Conservation (phyloP, 345 rosid species). For the thale cress (Arabidopsis thaliana) region DNA sequence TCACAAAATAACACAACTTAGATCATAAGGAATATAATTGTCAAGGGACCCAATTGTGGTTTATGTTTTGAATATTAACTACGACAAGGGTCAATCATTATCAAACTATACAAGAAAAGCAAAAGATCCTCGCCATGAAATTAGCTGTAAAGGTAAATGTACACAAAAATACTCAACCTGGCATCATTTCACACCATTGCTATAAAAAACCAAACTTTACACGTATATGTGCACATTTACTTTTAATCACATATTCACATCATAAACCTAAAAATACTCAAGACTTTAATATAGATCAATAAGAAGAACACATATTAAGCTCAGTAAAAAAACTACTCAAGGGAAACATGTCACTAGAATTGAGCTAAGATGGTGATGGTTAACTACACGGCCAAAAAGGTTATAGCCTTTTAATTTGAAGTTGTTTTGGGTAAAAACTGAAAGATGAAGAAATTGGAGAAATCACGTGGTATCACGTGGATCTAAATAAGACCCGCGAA, state of each 20-base stretch:
- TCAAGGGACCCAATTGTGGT: conserved; percentile 27
- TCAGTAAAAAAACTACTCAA: background rate
- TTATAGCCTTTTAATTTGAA: background rate
- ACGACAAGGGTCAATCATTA: conserved; percentile 34
- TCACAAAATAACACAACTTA: conserved; percentile 3
- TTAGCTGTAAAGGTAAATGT: conserved; percentile 39
- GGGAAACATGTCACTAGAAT: background rate
- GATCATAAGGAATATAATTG: conserved; percentile 25
- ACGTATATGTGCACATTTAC: conserved; percentile 6
- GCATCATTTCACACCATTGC: conserved; percentile 22
- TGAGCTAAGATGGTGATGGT: background rate
- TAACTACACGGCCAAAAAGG: conserved; percentile 4
- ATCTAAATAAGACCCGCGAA: conserved; percentile 41
- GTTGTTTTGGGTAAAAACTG: background rate
- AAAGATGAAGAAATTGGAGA: background rate
- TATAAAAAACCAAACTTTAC: conserved; percentile 21
- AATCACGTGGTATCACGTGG: conserved; percentile 50
- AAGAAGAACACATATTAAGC: background rate
- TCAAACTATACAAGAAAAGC: conserved; percentile 24
- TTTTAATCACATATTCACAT: background rate
- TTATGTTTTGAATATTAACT: conserved; percentile 6
- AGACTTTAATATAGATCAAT: background rate
- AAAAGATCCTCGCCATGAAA: conserved; percentile 23
- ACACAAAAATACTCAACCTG: conserved; percentile 15
- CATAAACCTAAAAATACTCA: background rate